Percentiles rank a stretch among this genome's conserved stretches.
phyloP scores from a whole-genome alignment of 75 land plant genomes.

The Isoetes taiwanensis region DNA sequence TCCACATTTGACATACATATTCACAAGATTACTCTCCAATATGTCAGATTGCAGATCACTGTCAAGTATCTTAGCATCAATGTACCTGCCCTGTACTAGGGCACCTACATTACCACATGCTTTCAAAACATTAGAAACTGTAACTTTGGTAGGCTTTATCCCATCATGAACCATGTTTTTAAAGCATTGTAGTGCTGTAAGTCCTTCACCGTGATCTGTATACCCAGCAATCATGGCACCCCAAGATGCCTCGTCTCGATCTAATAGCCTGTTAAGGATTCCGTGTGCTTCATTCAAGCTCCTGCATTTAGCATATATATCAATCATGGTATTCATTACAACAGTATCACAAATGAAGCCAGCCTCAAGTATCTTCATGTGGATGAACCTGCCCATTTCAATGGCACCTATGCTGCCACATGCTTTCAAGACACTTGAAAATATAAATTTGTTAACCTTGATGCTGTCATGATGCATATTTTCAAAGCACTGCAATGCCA shows the following conservation, averaged over 20 bases:
- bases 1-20: conserved; percentile 8
- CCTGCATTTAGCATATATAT: neutral
- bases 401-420: neutral
- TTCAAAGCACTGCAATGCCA: too few relatives aligned
- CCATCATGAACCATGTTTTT: too few relatives aligned
- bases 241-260: neutral
- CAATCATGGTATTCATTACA: neutral
- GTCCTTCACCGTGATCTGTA: neutral
- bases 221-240: conserved; percentile 4
- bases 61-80: too few relatives aligned
- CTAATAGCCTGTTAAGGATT: neutral
- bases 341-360: neutral
- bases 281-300: neutral
- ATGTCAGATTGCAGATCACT: too few relatives aligned
- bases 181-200: too few relatives aligned
- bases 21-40: neutral
- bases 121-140: too few relatives aligned
- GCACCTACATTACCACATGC: too few relatives aligned
- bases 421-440: too few relatives aligned
- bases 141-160: too few relatives aligned
- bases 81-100: too few relatives aligned
- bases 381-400: neutral
- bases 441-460: too few relatives aligned
- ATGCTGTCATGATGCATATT: too few relatives aligned
- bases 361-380: neutral